These are phyloP conservation scores for Colletotrichum graminicola DNA, from an alignment of 2,329 filamentous ascomycete species.

Conservation along the genomic window DNA sequence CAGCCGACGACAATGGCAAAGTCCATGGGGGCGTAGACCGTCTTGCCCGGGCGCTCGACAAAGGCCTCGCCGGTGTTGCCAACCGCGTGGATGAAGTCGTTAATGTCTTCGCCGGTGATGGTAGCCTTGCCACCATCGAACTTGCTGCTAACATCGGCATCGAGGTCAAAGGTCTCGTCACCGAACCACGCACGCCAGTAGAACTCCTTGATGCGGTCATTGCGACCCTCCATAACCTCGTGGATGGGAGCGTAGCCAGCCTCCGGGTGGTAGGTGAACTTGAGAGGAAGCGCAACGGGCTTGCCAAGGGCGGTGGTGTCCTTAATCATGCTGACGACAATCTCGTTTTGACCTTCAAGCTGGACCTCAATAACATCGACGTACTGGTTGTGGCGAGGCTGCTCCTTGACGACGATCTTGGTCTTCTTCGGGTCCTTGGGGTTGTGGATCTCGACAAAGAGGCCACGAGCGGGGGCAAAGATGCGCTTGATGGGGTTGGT, in stretches of 20 bases:
- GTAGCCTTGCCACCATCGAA: conserved; percentile 91
- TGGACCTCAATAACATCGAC: conserved; percentile 90
- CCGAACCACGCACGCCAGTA: conserved; percentile 99
- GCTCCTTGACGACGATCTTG: conserved; percentile 87
- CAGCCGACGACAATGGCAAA: conserved; percentile 98
- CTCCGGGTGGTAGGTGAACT: conserved; percentile 94
- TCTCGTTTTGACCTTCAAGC: conserved; percentile 80
- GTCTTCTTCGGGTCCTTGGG: conserved; percentile 88
- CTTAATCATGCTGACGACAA: conserved; percentile 91
- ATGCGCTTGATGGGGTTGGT: conserved; percentile 95
- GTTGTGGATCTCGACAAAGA: conserved; percentile 88
- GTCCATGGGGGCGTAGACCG: conserved; percentile 97
- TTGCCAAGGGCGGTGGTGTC: conserved; percentile 88
- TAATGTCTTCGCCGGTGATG: conserved; percentile 93
- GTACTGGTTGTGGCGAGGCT: conserved; percentile 86
- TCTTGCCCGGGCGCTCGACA: conserved; percentile 93
- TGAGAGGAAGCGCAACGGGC: conserved; percentile 84
- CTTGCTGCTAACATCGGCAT: conserved; percentile 84
- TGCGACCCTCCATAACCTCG: conserved; percentile 95
- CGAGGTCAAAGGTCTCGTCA: conserved; percentile 83
- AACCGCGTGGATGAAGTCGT: conserved; percentile 98
- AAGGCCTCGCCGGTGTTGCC: conserved; percentile 98
- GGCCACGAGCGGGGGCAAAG: conserved; percentile 85
- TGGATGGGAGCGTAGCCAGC: conserved; percentile 97
- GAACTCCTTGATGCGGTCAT: conserved; percentile 99